These are phyloP conservation scores for Lactarius indigo DNA, from an alignment of 768 basidiomycete genomes.

Conservation along the genomic window DNA sequence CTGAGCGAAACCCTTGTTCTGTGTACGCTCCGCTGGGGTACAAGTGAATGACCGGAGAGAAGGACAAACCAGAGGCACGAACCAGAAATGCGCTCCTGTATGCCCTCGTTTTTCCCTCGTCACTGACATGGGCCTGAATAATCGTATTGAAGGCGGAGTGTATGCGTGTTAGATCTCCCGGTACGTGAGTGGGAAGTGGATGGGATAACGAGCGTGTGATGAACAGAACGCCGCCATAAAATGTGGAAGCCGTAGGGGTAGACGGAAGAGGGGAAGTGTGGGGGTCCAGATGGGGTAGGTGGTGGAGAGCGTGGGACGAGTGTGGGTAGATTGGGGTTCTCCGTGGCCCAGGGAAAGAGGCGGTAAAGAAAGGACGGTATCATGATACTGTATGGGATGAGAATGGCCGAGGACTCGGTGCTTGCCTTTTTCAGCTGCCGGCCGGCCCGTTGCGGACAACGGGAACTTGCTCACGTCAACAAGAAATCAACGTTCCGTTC, in stretches of 20 bases:
- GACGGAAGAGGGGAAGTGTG: background rate
- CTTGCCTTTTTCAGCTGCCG: too few species aligned
- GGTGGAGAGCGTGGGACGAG: background rate
- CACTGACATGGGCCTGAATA: background rate
- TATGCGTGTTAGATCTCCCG: background rate
- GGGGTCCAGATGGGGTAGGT: background rate
- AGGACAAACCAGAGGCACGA: background rate
- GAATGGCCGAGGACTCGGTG: too few species aligned
- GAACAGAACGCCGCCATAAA: background rate
- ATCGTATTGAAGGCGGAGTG: background rate
- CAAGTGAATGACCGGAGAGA: background rate
- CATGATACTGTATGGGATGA: conserved; percentile 51
- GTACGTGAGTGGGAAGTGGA: background rate
- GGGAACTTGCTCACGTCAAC: too few species aligned
- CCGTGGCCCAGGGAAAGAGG: conserved; percentile 59
- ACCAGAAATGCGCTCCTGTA: background rate
- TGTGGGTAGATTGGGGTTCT: background rate
- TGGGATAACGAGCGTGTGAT: background rate
- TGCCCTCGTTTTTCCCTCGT: background rate
- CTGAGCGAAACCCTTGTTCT: background rate
- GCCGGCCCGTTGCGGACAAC: too few species aligned
- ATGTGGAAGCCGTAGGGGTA: background rate
- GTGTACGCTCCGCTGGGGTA: background rate
- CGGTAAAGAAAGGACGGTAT: conserved; percentile 61
- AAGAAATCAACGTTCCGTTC: too few species aligned